Evolutionary conservation across 176 grass and related monocot species (phyloP).

Genomic region (Raddia distichophylla): DNA sequence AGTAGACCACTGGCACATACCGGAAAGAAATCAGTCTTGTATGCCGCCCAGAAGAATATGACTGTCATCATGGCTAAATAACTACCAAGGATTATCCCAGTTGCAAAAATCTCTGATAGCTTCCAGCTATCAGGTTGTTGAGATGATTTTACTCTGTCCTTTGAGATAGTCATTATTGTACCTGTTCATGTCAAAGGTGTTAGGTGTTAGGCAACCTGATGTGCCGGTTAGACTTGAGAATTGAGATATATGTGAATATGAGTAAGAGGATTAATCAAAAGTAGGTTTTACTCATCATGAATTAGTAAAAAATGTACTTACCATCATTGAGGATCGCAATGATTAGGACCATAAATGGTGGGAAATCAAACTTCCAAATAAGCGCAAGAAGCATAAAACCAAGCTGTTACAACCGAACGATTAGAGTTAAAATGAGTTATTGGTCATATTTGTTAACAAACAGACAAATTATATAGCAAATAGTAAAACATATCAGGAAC

Average conservation of each 20-base stretch:
- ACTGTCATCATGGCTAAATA: slow-evolving; percentile 95
- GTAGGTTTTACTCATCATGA: slow-evolving; percentile 7
- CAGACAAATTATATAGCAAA: background rate
- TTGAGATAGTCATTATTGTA: slow-evolving; percentile 95
- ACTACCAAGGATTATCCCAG: slow-evolving; percentile 75
- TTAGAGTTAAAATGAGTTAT: slow-evolving; percentile 14
- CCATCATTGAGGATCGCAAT: slow-evolving; percentile 97
- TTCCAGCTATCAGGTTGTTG: slow-evolving; percentile 91
- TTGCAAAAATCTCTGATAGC: slow-evolving; percentile 88
- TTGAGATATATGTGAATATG: slow-evolving; percentile 2
- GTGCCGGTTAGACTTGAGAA: background rate
- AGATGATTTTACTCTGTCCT: slow-evolving; percentile 93
- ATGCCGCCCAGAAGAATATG: slow-evolving; percentile 94
- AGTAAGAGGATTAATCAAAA: background rate
- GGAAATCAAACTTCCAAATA: slow-evolving; percentile 87
- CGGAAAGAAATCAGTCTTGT: slow-evolving; percentile 87
- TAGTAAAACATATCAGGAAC: background rate
- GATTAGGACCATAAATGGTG: slow-evolving; percentile 95
- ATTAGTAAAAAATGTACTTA: slow-evolving; percentile 34
- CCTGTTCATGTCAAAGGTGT: slow-evolving; percentile 44
- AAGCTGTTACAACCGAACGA: slow-evolving; percentile 57
- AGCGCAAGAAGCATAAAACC: slow-evolving; percentile 94
- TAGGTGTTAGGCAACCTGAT: background rate
- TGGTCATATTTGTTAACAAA: background rate
- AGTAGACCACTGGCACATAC: slow-evolving; percentile 41